Evolutionary conservation across 148 eudicot genomes (phyloP).

Genomic region (Fagopyrum esculentum): DNA sequence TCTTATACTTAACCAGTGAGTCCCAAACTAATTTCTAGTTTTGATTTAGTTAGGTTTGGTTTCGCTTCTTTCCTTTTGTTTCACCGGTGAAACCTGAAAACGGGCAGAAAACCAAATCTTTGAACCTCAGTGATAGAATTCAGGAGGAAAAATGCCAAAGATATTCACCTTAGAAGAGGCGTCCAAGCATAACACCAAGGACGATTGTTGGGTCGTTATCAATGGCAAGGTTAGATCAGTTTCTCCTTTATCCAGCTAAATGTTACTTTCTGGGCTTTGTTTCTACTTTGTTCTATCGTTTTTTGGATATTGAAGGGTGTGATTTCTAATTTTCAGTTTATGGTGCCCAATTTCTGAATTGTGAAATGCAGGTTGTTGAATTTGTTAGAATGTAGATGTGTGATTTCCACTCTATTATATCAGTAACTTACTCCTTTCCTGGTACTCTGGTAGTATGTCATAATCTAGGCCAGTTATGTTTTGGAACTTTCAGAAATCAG

Average conservation of each 20-base stretch:
- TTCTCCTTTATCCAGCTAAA: background rate
- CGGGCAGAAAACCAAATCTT: background rate
- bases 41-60: background rate
- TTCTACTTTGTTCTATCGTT: background rate
- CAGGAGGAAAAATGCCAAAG: conserved; percentile 1
- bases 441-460: background rate
- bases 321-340: background rate
- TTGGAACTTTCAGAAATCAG: background rate
- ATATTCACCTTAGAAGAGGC: background rate
- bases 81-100: background rate
- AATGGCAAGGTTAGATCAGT: conserved; percentile 4
- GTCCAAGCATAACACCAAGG: conserved; percentile 6
- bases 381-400: background rate
- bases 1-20: too few species aligned
- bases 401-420: background rate
- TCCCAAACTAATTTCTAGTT: too few species aligned
- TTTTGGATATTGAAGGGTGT: background rate
- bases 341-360: background rate
- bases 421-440: background rate
- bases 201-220: conserved; percentile 10
- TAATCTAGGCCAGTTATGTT: background rate
- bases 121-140: background rate
- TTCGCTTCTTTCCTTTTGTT: background rate
- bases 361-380: background rate
- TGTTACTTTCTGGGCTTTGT: background rate